These are phyloP conservation scores for Angomonas ambiguus DNA, from an alignment of 208 protist species.

Conservation along the genomic window DNA sequence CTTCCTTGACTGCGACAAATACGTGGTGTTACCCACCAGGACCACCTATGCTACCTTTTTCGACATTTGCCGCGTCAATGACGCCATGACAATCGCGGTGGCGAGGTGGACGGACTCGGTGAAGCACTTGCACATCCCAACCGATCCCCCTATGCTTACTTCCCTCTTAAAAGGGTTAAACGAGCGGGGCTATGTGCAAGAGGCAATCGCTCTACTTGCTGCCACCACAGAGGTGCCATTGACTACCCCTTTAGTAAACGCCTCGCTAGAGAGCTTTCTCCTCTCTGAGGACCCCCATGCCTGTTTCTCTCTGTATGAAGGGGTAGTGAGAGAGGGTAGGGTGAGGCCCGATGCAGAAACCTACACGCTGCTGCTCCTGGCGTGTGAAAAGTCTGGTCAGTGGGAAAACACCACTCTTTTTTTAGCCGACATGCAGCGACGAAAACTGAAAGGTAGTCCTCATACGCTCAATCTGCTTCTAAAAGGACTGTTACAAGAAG, in stretches of 20 bases:
- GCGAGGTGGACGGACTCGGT: conserved; percentile 64
- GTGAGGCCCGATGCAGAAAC: conserved; percentile 59
- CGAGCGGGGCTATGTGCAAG: conserved; percentile 70
- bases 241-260: conserved; percentile 71
- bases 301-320: conserved; percentile 68
- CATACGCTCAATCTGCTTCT: conserved; percentile 80
- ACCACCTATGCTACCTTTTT: conserved; percentile 84
- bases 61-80: conserved; percentile 59
- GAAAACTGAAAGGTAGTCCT: conserved; percentile 56
- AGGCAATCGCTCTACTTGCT: conserved; percentile 68
- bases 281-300: conserved; percentile 62
- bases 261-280: conserved; percentile 71
- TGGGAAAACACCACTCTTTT: conserved; percentile 59
- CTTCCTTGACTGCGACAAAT: conserved; percentile 73
- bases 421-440: conserved; percentile 74
- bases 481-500: conserved; percentile 72
- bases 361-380: conserved; percentile 73
- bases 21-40: conserved; percentile 72
- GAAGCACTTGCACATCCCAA: conserved; percentile 46
- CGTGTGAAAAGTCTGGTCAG: conserved; percentile 67
- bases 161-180: conserved; percentile 72
- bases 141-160: conserved; percentile 71
- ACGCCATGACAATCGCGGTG: conserved; percentile 73
- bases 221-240: conserved; percentile 63
- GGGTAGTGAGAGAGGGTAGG: conserved; percentile 17